Percentiles rank a stretch among this genome's conserved stretches.
These are phyloP conservation scores for Cryptococcus hybrid DNA, from an alignment of 1,284 basidiomycete genomes.

Conservation along the genomic window DNA sequence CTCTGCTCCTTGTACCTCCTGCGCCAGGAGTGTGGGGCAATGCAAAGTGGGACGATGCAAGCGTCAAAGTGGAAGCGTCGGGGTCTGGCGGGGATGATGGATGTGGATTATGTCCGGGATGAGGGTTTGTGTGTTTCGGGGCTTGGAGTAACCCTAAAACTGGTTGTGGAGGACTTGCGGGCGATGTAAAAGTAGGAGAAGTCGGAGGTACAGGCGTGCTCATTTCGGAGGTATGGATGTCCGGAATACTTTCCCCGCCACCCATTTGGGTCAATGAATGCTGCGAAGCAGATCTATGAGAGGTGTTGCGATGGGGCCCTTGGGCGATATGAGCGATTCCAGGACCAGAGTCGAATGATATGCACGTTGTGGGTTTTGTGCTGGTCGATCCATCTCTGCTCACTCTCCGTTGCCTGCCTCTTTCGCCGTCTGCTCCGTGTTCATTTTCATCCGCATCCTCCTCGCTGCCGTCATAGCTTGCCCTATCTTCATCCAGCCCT, in stretches of 20 bases:
- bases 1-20: not conserved
- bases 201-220: not conserved
- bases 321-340: slow-evolving; percentile 89
- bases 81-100: slow-evolving; percentile 85
- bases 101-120: slow-evolving; percentile 91
- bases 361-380: slow-evolving; percentile 91
- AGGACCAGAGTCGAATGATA: slow-evolving; percentile 77
- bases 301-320: slow-evolving; percentile 56
- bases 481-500: not conserved
- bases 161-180: not conserved
- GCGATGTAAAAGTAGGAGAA: not conserved
- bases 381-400: slow-evolving; percentile 54
- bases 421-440: not conserved
- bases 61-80: slow-evolving; percentile 86
- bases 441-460: slow-evolving; percentile 15
- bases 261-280: not conserved
- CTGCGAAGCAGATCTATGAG: not conserved
- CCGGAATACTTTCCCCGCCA: slow-evolving; percentile 7
- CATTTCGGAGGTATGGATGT: not conserved
- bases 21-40: slow-evolving; percentile 55
- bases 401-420: not conserved
- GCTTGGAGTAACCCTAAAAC: slow-evolving; percentile 58
- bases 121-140: slow-evolving; percentile 82
- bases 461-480: slow-evolving; percentile 12
- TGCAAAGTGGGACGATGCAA: slow-evolving; percentile 88